phyloP scores from a whole-genome alignment of 1,284 basidiomycete species.

The Cryptococcus hybrid region DNA sequence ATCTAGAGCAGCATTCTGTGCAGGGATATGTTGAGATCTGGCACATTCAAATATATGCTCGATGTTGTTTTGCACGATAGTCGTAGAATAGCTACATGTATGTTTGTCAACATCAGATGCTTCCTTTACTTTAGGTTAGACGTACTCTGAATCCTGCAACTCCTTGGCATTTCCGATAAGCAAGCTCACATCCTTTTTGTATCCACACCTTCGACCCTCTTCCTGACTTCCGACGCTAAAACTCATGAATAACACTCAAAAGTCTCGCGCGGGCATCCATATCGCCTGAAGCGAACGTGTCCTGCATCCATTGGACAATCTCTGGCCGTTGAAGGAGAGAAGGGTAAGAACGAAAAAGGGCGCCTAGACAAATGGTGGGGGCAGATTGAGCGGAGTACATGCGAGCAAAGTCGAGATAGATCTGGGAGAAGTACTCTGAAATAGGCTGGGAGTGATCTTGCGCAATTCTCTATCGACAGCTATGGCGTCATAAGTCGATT shows the following conservation, averaged over 20 bases:
- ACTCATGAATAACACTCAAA: conserved; percentile 86
- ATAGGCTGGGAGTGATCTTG: conserved; percentile 52
- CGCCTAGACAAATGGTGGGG: conserved; percentile 74
- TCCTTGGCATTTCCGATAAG: conserved; percentile 91
- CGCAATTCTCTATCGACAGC: conserved; percentile 14
- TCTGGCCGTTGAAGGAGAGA: conserved; percentile 76
- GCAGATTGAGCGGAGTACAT: conserved; percentile 31
- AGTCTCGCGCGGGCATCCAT: conserved; percentile 70
- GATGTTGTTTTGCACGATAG: conserved; percentile 89
- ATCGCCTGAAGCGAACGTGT: conserved; percentile 69
- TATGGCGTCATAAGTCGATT: background rate
- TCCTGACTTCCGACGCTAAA: conserved; percentile 76
- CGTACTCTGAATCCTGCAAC: conserved; percentile 91
- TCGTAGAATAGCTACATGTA: conserved; percentile 76
- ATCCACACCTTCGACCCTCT: conserved; percentile 52
- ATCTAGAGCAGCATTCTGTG: conserved; percentile 84
- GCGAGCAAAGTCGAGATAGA: conserved; percentile 57
- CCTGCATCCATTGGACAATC: conserved; percentile 83
- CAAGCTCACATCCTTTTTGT: conserved; percentile 74
- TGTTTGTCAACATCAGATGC: background rate
- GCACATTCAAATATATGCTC: conserved; percentile 76
- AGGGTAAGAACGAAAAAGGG: conserved; percentile 88
- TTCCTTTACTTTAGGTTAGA: background rate
- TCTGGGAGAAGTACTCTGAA: conserved; percentile 74
- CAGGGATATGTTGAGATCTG: conserved; percentile 64